Conservation (phyloP, 1,139 yeast genomes). For the Debaryomyces fabryi region DNA sequence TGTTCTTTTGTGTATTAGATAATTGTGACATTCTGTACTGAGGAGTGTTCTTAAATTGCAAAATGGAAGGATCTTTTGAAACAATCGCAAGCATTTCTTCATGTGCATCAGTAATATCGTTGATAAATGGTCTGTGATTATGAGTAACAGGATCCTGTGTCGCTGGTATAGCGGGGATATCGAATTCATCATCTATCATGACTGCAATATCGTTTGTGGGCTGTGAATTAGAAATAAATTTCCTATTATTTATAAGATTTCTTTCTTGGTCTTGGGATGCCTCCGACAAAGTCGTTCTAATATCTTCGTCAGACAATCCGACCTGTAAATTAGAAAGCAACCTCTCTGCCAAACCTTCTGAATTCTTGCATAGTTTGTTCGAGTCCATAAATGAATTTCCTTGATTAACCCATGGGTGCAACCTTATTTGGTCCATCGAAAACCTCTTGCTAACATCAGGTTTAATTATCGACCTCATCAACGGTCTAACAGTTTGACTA, state of each 20-base stretch:
- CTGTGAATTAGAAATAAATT: constrained; percentile 28
- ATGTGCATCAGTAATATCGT: constrained; percentile 24
- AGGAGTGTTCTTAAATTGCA: constrained; percentile 42
- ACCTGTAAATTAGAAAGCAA: constrained; percentile 49
- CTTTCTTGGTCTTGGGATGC: not conserved
- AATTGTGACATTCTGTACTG: constrained; percentile 8
- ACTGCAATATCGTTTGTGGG: constrained; percentile 34
- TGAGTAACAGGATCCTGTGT: constrained; percentile 30
- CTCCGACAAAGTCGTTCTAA: constrained; percentile 1
- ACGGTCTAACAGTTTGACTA: constrained; percentile 47
- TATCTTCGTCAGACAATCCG: constrained; percentile 40
- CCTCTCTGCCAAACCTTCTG: constrained; percentile 44
- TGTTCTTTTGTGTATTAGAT: constrained; percentile 6
- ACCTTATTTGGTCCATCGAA: constrained; percentile 37
- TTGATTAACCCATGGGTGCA: constrained; percentile 56
- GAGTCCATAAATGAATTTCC: constrained; percentile 40
- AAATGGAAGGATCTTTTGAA: constrained; percentile 50
- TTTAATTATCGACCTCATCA: constrained; percentile 53
- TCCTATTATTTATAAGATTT: constrained; percentile 14
- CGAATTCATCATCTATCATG: constrained; percentile 34
- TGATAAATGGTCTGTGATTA: constrained; percentile 19
- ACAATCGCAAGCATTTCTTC: constrained; percentile 38
- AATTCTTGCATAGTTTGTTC: constrained; percentile 52
- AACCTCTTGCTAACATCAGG: constrained; percentile 47
- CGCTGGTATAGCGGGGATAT: constrained; percentile 25